Evolutionary conservation across 306 rosid species (phyloP).

Genomic region (Castanea mollissima): DNA sequence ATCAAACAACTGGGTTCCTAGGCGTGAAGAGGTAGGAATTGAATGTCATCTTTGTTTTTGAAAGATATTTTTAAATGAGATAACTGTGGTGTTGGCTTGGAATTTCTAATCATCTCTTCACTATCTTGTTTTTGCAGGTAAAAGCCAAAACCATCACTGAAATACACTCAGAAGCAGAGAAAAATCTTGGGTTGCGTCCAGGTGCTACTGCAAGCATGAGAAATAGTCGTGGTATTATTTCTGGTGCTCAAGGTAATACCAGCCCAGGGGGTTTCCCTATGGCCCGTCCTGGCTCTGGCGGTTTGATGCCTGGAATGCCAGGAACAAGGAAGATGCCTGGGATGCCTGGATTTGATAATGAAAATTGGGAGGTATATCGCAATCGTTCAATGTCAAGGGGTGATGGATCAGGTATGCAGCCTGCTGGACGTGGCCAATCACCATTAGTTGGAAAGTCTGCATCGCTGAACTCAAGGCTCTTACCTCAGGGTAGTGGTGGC

Average conservation of each 20-base stretch:
- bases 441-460: conserved; percentile 56
- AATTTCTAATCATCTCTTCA: background rate
- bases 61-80: background rate
- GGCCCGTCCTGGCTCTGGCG: conserved; percentile 79
- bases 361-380: conserved; percentile 83
- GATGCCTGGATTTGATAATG: conserved; percentile 88
- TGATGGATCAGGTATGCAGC: conserved; percentile 47
- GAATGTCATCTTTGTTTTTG: background rate
- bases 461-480: conserved; percentile 52
- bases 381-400: conserved; percentile 66
- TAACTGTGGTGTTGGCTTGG: background rate
- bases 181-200: conserved; percentile 91
- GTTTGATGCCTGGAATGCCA: conserved; percentile 99
- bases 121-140: conserved; percentile 39
- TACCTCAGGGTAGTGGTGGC: conserved; percentile 90
- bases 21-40: conserved; percentile 88
- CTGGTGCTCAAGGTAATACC: conserved; percentile 63
- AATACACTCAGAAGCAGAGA: conserved; percentile 97
- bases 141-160: conserved; percentile 92
- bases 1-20: conserved; percentile 83
- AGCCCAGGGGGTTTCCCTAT: conserved; percentile 66
- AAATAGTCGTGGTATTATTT: conserved; percentile 48
- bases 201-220: conserved; percentile 92
- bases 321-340: conserved; percentile 95
- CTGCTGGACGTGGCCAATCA: conserved; percentile 69